phyloP scores from a whole-genome alignment of 371 early-diverging fungal species.

The Syncephalastrum contaminatum region DNA sequence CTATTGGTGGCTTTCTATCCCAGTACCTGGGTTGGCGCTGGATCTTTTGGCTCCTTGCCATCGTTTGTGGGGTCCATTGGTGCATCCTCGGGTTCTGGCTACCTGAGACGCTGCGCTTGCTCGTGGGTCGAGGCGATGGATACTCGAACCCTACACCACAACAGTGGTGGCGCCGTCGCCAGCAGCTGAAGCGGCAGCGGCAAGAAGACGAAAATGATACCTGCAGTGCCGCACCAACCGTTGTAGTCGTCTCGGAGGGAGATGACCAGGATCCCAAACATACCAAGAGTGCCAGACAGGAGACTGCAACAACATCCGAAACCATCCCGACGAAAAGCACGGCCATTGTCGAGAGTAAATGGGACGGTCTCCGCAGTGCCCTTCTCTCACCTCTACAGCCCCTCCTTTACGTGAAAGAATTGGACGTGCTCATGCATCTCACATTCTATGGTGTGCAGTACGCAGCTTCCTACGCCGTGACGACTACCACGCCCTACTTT shows the following conservation, averaged over 20 bases:
- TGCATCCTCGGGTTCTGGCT: conserved; percentile 47
- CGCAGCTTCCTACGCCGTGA: conserved; percentile 30
- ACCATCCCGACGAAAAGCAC: neutral
- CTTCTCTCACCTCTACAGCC: conserved; percentile 21
- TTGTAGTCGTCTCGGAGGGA: too few relatives aligned
- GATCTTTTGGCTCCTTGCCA: conserved; percentile 60
- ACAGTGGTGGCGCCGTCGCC: conserved; percentile 11
- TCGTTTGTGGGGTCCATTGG: conserved; percentile 46
- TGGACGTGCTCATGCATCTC: conserved; percentile 26
- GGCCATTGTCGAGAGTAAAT: neutral
- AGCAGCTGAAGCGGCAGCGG: neutral
- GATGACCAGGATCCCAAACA: too few relatives aligned
- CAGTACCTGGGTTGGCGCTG: conserved; percentile 38
- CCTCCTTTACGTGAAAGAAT: conserved; percentile 29
- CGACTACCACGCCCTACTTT: conserved; percentile 30
- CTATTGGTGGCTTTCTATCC: conserved; percentile 30
- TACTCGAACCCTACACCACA: conserved; percentile 34
- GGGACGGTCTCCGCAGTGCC: neutral
- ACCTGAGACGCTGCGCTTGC: conserved; percentile 61
- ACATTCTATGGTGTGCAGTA: conserved; percentile 36
- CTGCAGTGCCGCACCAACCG: neutral
- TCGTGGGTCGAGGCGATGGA: conserved; percentile 40
- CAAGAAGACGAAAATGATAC: neutral
- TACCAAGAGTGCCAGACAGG: neutral
- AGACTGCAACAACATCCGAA: neutral